Conservation (phyloP, 2,329 filamentous ascomycete species). For the Nigrospora sphaerica region DNA sequence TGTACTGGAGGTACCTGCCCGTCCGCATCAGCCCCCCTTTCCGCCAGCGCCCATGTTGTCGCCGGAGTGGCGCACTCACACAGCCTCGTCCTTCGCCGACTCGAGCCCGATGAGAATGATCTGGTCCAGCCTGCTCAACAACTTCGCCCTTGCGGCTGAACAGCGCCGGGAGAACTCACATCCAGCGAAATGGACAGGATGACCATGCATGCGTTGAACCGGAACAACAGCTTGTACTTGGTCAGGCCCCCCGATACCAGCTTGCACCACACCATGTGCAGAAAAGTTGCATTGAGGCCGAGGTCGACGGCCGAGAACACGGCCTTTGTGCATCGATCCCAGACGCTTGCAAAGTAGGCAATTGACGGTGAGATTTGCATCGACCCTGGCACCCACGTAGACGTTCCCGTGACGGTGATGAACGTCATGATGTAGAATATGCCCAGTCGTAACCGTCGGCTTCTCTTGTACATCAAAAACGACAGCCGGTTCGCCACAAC, state of each 20-base stretch:
- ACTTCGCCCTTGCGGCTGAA: too few relatives aligned
- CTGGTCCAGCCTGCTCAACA: too few relatives aligned
- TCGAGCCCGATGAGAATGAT: too few relatives aligned
- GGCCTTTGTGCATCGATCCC: conserved; percentile 44
- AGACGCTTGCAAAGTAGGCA: conserved; percentile 33
- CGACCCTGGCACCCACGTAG: neutral
- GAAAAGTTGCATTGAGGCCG: conserved; percentile 43
- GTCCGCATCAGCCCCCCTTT: too few relatives aligned
- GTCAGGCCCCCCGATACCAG: conserved; percentile 37
- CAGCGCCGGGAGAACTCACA: too few relatives aligned
- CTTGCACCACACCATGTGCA: conserved; percentile 33
- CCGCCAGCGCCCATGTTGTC: too few relatives aligned
- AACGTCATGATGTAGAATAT: neutral
- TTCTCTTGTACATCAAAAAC: neutral
- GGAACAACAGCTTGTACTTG: conserved; percentile 40
- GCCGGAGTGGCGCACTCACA: too few relatives aligned
- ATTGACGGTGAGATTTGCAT: neutral
- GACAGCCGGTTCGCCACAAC: neutral
- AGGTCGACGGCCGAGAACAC: conserved; percentile 42
- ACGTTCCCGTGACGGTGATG: neutral
- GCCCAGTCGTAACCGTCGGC: neutral
- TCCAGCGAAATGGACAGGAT: neutral
- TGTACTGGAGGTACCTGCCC: too few relatives aligned
- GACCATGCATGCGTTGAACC: conserved; percentile 41
- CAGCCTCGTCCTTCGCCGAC: too few relatives aligned